Percentiles rank a stretch among this genome's conserved stretches.
These are phyloP conservation scores for Opeltia flavorubescens DNA, from an alignment of 495 filamentous ascomycete species.

Conservation along the genomic window DNA sequence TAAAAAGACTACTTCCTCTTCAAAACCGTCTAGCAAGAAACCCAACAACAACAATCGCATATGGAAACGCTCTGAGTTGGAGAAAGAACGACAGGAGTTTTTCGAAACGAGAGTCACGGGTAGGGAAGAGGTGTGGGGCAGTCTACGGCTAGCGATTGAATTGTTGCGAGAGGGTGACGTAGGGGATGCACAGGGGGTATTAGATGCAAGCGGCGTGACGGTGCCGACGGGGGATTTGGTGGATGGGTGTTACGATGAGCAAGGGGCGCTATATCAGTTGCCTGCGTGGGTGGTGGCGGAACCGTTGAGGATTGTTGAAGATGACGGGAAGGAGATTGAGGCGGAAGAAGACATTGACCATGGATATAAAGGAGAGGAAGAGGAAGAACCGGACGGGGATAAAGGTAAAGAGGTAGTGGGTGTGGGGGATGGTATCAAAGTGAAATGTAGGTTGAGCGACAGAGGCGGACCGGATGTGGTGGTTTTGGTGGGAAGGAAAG, in stretches of 20 bases:
- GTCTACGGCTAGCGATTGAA: constrained; percentile 49
- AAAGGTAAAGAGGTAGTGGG: constrained; percentile 41
- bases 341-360: constrained; percentile 23
- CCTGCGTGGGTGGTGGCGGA: constrained; percentile 65
- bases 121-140: constrained; percentile 62
- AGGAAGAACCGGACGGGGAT: constrained; percentile 49
- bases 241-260: constrained; percentile 64
- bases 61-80: constrained; percentile 38
- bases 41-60: constrained; percentile 18
- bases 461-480: constrained; percentile 48
- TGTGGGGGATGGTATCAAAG: constrained; percentile 35
- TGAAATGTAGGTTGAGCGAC: constrained; percentile 56
- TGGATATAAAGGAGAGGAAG: constrained; percentile 35
- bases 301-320: constrained; percentile 51
- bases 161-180: constrained; percentile 47
- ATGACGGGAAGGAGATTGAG: constrained; percentile 9
- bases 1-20: constrained; percentile 26
- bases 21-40: no score
- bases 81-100: constrained; percentile 47
- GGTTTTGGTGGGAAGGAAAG: constrained; percentile 42
- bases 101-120: constrained; percentile 77
- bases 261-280: constrained; percentile 61
- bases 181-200: constrained; percentile 57
- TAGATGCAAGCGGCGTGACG: constrained; percentile 67
- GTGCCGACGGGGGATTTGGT: constrained; percentile 59